phyloP scores from a whole-genome alignment of 83 land plant species.

The Larix sibirica region DNA sequence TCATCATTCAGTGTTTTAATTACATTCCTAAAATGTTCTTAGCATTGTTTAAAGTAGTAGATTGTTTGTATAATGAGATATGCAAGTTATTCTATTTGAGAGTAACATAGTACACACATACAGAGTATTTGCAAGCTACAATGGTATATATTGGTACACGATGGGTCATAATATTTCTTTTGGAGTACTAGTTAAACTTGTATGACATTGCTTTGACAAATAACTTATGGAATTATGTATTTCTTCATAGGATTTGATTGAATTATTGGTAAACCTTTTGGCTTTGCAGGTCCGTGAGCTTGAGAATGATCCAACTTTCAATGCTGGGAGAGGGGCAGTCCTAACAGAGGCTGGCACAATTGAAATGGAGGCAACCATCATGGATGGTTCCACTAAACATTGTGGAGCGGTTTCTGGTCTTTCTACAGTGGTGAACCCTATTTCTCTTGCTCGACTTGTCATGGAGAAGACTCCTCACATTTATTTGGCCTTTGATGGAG shows the following conservation, averaged over 20 bases:
- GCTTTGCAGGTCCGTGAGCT: slow-evolving; percentile 72
- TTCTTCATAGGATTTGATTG: background rate
- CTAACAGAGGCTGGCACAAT: slow-evolving; percentile 78
- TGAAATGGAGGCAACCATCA: slow-evolving; percentile 97
- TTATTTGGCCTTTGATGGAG: slow-evolving; percentile 38
- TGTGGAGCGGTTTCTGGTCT: slow-evolving; percentile 98
- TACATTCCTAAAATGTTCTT: background rate
- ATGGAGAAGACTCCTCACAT: slow-evolving; percentile 98
- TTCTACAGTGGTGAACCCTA: slow-evolving; percentile 79
- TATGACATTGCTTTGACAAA: background rate
- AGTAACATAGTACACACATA: background rate
- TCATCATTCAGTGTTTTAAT: no score
- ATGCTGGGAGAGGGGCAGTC: slow-evolving; percentile 93
- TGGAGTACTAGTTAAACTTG: background rate
- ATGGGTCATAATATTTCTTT: background rate
- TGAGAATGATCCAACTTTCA: slow-evolving; percentile 77
- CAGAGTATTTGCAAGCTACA: background rate
- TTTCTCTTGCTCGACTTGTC: slow-evolving; percentile 84
- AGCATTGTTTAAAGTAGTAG: background rate
- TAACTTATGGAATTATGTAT: background rate
- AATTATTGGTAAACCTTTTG: slow-evolving; percentile 1
- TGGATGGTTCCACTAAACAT: slow-evolving; percentile 78
- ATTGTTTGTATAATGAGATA: background rate
- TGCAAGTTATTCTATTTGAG: background rate
- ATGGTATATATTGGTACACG: background rate